phyloP scores from a whole-genome alignment of 805 yeast genomes.

The Dipodascopsis uninucleata region DNA sequence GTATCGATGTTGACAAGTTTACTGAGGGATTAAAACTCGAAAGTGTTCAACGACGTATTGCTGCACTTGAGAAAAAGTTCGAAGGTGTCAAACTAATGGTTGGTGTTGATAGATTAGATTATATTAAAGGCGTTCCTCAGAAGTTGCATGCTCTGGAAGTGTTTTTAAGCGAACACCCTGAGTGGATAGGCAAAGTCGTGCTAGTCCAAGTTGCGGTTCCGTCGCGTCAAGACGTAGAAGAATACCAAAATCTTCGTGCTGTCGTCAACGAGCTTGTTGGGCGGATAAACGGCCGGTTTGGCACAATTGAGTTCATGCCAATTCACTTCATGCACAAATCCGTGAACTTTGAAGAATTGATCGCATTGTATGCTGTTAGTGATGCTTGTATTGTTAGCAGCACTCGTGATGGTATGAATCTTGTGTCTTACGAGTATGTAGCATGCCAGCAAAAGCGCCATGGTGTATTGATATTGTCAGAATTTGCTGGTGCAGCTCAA shows the following conservation, averaged over 20 bases:
- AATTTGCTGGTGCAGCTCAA: constrained; percentile 99
- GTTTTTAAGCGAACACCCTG: constrained; percentile 87
- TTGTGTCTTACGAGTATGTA: constrained; percentile 92
- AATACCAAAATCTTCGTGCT: constrained; percentile 87
- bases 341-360: constrained; percentile 84
- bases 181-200: constrained; percentile 96
- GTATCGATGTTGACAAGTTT: constrained; percentile 92
- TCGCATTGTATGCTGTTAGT: constrained; percentile 76
- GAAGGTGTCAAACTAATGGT: constrained; percentile 79
- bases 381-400: constrained; percentile 92
- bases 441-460: constrained; percentile 87
- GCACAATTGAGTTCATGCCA: constrained; percentile 96
- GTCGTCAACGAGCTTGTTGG: constrained; percentile 96
- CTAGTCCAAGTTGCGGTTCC: constrained; percentile 97
- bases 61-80: constrained; percentile 61
- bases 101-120: constrained; percentile 94
- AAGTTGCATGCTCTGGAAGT: constrained; percentile 94
- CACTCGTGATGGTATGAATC: constrained; percentile 98
- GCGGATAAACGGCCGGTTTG: constrained; percentile 91
- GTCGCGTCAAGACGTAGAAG: constrained; percentile 96
- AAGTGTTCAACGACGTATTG: constrained; percentile 62
- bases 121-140: constrained; percentile 97
- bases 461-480: constrained; percentile 84
- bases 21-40: constrained; percentile 67
- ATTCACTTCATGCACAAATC: constrained; percentile 94